Evolutionary conservation across 805 yeast species (phyloP).

Genomic region (Pichia kluyveri): DNA sequence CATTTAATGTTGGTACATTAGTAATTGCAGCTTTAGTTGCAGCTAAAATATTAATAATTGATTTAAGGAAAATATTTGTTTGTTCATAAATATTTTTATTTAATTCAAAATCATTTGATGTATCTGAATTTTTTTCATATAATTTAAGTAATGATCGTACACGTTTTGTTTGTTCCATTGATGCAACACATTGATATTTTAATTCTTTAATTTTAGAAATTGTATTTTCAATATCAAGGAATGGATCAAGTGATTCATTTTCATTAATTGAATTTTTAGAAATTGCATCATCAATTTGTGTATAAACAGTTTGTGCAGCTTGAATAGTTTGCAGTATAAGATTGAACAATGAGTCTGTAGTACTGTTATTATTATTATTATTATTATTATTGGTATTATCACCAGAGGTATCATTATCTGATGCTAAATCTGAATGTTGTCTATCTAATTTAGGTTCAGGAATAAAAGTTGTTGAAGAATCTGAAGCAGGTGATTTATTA

Average conservation of each 20-base stretch:
- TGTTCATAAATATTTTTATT: constrained; percentile 76
- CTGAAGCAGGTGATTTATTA: not conserved
- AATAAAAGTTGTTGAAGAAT: not conserved
- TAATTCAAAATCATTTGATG: constrained; percentile 30
- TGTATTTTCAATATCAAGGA: not conserved
- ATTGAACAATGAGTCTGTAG: constrained; percentile 23
- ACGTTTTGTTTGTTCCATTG: constrained; percentile 74
- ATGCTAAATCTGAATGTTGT: constrained; percentile 22
- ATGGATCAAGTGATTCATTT: not conserved
- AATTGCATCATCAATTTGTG: constrained; percentile 62
- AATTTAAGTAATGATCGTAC: constrained; percentile 46
- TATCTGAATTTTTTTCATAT: constrained; percentile 27
- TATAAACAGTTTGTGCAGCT: constrained; percentile 68
- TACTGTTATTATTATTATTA: constrained; percentile 4
- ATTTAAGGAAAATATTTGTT: constrained; percentile 69
- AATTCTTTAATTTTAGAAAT: constrained; percentile 59
- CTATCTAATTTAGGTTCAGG: constrained; percentile 15
- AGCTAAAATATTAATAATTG: constrained; percentile 76
- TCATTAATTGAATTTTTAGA: constrained; percentile 45
- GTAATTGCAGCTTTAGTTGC: constrained; percentile 75
- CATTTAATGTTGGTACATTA: constrained; percentile 73
- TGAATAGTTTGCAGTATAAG: constrained; percentile 23
- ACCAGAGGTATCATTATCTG: constrained; percentile 13
- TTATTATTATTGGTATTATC: constrained; percentile 4
- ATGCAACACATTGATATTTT: constrained; percentile 64